phyloP scores from a whole-genome alignment of 768 basidiomycete genomes.

The Lyophyllum atratum region DNA sequence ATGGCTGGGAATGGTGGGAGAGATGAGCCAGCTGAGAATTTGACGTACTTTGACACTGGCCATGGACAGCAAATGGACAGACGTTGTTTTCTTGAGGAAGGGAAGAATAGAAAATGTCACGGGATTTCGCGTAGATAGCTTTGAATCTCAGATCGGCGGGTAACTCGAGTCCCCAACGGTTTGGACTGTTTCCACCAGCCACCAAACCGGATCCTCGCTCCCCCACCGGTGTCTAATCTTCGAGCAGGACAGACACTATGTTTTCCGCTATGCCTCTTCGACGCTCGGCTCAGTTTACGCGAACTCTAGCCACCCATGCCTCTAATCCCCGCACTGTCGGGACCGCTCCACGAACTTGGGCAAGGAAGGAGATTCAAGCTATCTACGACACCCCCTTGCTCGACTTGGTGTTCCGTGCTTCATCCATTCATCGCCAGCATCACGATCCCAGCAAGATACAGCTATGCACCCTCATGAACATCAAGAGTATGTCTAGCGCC shows the following conservation, averaged over 20 bases:
- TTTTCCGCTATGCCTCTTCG: conserved; percentile 33
- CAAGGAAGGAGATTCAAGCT: conserved; percentile 75
- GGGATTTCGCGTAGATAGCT: neutral
- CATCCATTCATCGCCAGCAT: conserved; percentile 79
- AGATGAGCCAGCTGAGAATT: too few relatives aligned
- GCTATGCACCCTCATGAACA: conserved; percentile 97
- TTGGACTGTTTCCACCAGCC: neutral
- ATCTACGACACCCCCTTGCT: conserved; percentile 88
- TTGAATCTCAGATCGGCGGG: neutral
- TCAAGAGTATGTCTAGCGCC: conserved; percentile 76
- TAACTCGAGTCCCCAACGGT: too few relatives aligned
- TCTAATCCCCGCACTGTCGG: conserved; percentile 21
- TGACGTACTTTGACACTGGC: too few relatives aligned
- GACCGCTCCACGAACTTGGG: conserved; percentile 63
- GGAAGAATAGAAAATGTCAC: neutral
- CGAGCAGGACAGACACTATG: conserved; percentile 30
- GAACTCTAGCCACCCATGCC: conserved; percentile 68
- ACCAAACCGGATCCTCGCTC: neutral
- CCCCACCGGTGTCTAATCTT: neutral
- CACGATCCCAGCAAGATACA: conserved; percentile 92
- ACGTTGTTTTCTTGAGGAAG: neutral
- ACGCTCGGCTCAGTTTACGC: conserved; percentile 31
- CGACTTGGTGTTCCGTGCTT: conserved; percentile 86
- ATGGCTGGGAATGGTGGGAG: too few relatives aligned
- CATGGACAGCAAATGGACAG: too few relatives aligned